Percentiles rank a stretch among this genome's conserved stretches.
phyloP scores from a whole-genome alignment of 805 yeast species.

The Yamadazyma philogaea region DNA sequence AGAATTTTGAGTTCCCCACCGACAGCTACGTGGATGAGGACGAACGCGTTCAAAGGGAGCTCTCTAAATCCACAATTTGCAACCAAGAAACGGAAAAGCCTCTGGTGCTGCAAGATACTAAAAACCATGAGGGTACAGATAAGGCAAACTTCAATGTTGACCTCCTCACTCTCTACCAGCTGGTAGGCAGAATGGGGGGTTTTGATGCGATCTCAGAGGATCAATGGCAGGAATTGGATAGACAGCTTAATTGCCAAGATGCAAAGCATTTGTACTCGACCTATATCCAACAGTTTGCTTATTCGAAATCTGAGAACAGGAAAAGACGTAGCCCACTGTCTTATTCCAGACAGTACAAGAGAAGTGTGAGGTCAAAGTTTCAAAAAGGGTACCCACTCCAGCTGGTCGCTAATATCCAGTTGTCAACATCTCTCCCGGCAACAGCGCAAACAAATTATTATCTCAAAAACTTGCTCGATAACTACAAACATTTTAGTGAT shows the following conservation, averaged over 20 bases:
- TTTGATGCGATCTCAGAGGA: not conserved
- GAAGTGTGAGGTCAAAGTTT: conserved; percentile 40
- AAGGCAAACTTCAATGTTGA: not conserved
- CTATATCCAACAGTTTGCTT: not conserved
- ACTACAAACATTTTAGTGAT: not conserved
- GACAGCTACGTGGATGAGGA: not conserved
- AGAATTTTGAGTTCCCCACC: not conserved
- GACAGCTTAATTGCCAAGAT: not conserved
- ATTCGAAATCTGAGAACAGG: not conserved
- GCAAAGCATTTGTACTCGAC: conserved; percentile 2
- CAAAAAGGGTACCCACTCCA: conserved; percentile 46
- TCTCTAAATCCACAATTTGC: not conserved
- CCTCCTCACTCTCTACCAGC: not conserved
- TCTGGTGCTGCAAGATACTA: too few species aligned
- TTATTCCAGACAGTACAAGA: conserved; percentile 41
- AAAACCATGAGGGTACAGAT: not conserved
- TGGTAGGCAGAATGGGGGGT: not conserved
- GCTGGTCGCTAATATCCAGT: conserved; percentile 2
- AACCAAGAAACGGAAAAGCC: not conserved
- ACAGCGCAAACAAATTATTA: conserved; percentile 6
- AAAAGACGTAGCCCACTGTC: conserved; percentile 34
- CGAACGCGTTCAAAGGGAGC: not conserved
- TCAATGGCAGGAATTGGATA: not conserved
- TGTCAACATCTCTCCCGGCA: not conserved
- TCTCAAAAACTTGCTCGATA: conserved; percentile 2